Base-by-base conservation (phyloP, 768 basidiomycete genomes). In the Kwoniella sp. region DNA sequence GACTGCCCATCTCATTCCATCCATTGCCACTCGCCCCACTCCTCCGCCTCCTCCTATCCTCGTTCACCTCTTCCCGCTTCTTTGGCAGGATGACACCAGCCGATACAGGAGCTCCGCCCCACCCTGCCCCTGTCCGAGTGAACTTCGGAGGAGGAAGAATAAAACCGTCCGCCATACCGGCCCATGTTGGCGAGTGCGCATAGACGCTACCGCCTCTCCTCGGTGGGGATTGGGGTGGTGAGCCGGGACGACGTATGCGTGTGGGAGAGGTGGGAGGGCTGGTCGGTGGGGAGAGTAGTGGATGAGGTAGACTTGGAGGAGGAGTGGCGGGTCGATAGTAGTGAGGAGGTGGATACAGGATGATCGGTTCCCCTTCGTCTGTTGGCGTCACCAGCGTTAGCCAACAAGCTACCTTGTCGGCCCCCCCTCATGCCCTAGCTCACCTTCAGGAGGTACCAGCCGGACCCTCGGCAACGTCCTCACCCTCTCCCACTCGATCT, bases 381-480 rank as follows among this genome's bases (percentile, higher is more conserved):
- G 37, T 28, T n/a, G n/a, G n/a, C n/a, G n/a, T n/a, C n/a, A 14
- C 28, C 17, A n/a, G n/a, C n/a, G n/a, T n/a, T n/a, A n/a, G n/a
- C n/a, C n/a, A n/a, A n/a, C n/a, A n/a, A n/a, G n/a, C n/a, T n/a
- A n/a, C n/a, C n/a, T n/a, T n/a, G n/a, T n/a, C n/a, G n/a, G n/a
- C n/a, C n/a, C n/a, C n/a, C n/a, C n/a, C n/a, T n/a, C n/a, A n/a
- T n/a, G n/a, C n/a, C n/a, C n/a, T n/a, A n/a, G n/a, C 62, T 39
- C 32, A 64, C 65, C 60, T 44, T 67, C 65, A 7, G 65, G 65
- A 28, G 65, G 65, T 2, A 67, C 50, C n/a, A 67, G 47, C 19
- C 62, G 45, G 20, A 67, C 65, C 37, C 54, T 42, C 2, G 65
- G 65, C 25, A 67, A 23, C 19, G 60, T 60, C 47, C 32, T 59